Evolutionary conservation across 148 eudicot genomes (phyloP), one percentile per base, ranked within the genome.

Genomic region (Diospyros kaki): DNA sequence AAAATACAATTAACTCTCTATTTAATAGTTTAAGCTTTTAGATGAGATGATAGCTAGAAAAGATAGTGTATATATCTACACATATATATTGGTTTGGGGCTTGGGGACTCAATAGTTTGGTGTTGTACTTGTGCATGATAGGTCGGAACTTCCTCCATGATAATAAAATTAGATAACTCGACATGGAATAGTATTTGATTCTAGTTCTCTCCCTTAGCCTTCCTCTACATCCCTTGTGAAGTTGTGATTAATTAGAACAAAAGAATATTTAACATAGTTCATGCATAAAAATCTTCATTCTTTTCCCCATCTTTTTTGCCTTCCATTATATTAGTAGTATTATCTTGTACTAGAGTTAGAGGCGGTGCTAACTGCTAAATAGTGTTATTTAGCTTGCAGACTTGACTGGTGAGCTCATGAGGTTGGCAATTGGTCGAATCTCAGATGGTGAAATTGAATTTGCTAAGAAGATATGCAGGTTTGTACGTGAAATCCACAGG

Each of bases 391-490:
- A 96, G 99, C 93, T 96, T 83, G 94, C 99, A 2, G 99, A 96
- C 80, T 85, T 96, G 85, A 96, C 99, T 3, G 99, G 99, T 58
- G 99, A 96, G 91, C 79, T 96, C 68, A 96, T 96, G 99, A 89
- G 99, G 81, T 77, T 93, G 78, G 99, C 99, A n/a, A 93, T 93
- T 70, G 84, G 98, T 73, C 91, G 98, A 69, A 89, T 96, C 83
- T 96, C 99, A 38, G 98, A 96, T 55, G 99, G 98, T 53, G 99
- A 96, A 82, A 86, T 91, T 67, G 94, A 89, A 46, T 88, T 83
- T 77, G 98, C 99, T 38, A 81, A 88, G 83, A 89, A 84, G 84
- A 96, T 96, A 75, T 96, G 99, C 86, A 84, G 82, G 40, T 96
- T 96, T 83, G 97, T 84, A 72, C 94, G 96, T 52, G 91, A 92